These are phyloP conservation scores for Colletotrichum costaricense DNA, from an alignment of 2,329 filamentous ascomycete genomes.

Conservation along the genomic window DNA sequence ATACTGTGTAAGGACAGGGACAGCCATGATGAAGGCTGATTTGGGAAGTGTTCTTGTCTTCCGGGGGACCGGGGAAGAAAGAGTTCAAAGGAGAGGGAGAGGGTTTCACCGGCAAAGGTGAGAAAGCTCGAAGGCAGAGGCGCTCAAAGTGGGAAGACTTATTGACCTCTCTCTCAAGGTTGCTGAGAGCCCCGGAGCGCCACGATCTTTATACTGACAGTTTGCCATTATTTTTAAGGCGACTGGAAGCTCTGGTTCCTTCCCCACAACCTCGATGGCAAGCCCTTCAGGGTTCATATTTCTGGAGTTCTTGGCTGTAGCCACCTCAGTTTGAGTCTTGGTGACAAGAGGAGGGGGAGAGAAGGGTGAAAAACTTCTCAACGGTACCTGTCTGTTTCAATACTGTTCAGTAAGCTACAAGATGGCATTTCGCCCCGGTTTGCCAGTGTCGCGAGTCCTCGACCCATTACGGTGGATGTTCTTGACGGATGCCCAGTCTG, in stretches of 20 bases:
- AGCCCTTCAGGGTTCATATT: neutral
- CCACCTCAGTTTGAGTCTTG: slow-evolving; percentile 2
- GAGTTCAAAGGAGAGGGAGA: neutral
- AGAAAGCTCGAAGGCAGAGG: neutral
- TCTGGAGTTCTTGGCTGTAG: neutral
- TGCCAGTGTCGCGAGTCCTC: neutral
- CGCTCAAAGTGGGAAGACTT: slow-evolving; percentile 3
- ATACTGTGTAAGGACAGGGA: slow-evolving; percentile 32
- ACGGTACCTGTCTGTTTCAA: neutral
- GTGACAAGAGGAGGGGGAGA: neutral
- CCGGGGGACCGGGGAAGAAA: neutral
- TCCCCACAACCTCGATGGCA: neutral
- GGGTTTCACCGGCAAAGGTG: neutral
- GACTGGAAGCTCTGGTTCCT: neutral
- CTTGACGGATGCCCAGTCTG: slow-evolving; percentile 34
- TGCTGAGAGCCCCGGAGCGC: slow-evolving; percentile 2
- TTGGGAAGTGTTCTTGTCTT: no score
- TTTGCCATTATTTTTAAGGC: neutral
- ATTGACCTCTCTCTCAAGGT: slow-evolving; percentile 9
- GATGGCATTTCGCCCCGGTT: neutral
- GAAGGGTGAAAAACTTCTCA: neutral
- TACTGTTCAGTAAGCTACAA: neutral
- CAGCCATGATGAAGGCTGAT: slow-evolving; percentile 7
- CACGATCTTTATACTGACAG: slow-evolving; percentile 28
- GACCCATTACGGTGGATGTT: slow-evolving; percentile 21